Base-by-base conservation (phyloP, 2,329 filamentous ascomycete species). In the Scedosporium dehoogii region DNA sequence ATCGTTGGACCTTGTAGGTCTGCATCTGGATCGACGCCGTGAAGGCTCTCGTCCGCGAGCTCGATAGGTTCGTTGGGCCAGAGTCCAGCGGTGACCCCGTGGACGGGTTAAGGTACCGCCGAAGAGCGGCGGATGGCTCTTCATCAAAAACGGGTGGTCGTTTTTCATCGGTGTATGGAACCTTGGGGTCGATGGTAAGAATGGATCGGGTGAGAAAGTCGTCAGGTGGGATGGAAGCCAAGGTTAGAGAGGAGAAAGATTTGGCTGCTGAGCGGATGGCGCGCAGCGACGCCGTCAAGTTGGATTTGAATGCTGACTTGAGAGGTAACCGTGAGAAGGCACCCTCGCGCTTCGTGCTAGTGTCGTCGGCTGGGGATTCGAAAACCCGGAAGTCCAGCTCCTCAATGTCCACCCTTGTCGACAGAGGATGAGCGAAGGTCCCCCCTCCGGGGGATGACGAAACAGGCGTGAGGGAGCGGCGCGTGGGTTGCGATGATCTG, bases 21-120 rank as follows among this genome's bases (percentile, higher is more conserved):
- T 87, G 85, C 85, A 89, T 87, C 70, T 88, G 85, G 63, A 89
- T 88, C 1, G 86, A 88, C 27, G 86, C 85, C 14, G 84, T 86
- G 68, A 83, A 88, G 60, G 75, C 74, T 64, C 76, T 73, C 25
- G 23, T 27, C 14, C 6, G 44, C 21, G 72, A 63, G 3, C 67
- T 64, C 16, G 67, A 68, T 58, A 69, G 23, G 27, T 60, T 51
- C 6, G 55, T 44, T n/a, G 58, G 38, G 38, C 46, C 51, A 4
- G 56, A 56, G 29, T 67, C 74, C 48, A 70, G 70, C 63, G 68
- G 72, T 63, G 69, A 68, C 60, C 69, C 71, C 18, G 79, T 84
- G 1, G 83, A 84, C 7, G 86, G 86, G 69, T 89, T 89, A 21
- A 89, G 77, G 67, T 89, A 89, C 57, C 86, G 84, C 53, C 86